A percentile compares a stretch with the other conserved stretches of the same genome.
Evolutionary conservation across 164 flowering plant species (phyloP).

Genomic region (Magnolia sinica): DNA sequence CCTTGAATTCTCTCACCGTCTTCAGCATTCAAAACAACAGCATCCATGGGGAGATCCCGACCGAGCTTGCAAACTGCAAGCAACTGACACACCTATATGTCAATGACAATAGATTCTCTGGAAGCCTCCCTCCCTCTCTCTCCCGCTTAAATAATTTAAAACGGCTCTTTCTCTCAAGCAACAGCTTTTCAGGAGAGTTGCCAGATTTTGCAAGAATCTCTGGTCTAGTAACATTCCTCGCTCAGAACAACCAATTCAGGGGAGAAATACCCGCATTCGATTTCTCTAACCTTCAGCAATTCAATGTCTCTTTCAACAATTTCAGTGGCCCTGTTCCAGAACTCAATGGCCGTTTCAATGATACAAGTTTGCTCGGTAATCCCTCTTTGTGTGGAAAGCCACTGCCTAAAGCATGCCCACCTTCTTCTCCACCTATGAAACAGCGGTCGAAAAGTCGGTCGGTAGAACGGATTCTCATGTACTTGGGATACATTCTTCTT

Average conservation of each 20-base stretch:
- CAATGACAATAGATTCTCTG: slow-evolving; percentile 33
- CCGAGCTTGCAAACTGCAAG: slow-evolving; percentile 36
- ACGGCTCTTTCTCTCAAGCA: slow-evolving; percentile 37
- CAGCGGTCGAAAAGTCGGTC: slow-evolving; percentile 8
- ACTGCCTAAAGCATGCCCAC: slow-evolving; percentile 30
- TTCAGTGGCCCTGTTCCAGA: slow-evolving; percentile 47
- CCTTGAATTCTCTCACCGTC: slow-evolving; percentile 24
- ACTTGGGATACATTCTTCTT: slow-evolving; percentile 37
- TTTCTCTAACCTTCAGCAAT: slow-evolving; percentile 33
- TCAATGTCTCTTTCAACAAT: slow-evolving; percentile 51
- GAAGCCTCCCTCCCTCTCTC: slow-evolving; percentile 36
- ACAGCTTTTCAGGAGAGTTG: slow-evolving; percentile 38
- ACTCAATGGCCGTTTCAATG: slow-evolving; percentile 17
- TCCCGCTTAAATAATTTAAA: slow-evolving; percentile 36
- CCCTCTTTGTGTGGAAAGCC: slow-evolving; percentile 48
- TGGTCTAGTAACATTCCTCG: slow-evolving; percentile 35
- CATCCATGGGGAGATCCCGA: slow-evolving; percentile 31
- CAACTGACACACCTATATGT: slow-evolving; percentile 38
- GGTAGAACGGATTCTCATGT: slow-evolving; percentile 35
- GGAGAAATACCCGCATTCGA: slow-evolving; percentile 45
- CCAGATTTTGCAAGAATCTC: slow-evolving; percentile 46
- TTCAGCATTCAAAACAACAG: slow-evolving; percentile 39
- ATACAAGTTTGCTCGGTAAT: slow-evolving; percentile 34
- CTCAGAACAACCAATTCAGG: slow-evolving; percentile 41
- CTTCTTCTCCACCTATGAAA: slow-evolving; percentile 2